Evolutionary conservation across 2,329 filamentous ascomycete species (phyloP), one percentile per base, ranked within the genome.

Genomic region (Xylaria sp.): DNA sequence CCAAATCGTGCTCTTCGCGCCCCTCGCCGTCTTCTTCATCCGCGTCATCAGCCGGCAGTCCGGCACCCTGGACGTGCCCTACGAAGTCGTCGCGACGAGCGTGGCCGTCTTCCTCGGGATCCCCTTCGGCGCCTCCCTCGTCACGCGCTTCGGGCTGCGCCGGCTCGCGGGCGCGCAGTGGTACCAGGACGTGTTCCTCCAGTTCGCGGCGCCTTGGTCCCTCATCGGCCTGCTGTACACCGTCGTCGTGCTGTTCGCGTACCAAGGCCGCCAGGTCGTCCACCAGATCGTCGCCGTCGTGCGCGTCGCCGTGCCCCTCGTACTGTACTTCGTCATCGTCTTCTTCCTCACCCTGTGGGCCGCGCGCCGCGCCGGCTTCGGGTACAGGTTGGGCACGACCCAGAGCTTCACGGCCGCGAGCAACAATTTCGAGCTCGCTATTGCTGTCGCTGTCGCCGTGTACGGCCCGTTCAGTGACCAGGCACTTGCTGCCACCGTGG

Each of bases 351-450:
- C 92, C 0, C 79, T 95, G 1, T 80, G 79, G 45, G 77, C 88
- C 1, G 84, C 87, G 2, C 81, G 83, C 51, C 83, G 81, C n/a
- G 77, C 89, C n/a, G 90, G 92, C 0, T 93, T 93, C 61, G 87
- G 86, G 0, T 96, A 96, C 73, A 83, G 83, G 37, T 74, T 93
- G 0, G 84, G 85, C 1, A 83, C 84, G 11, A 94, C 92, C 1
- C 92, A 96, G 77, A 93, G 91, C 72, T 95, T 96, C 71, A 96
- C 92, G 0, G 94, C 92, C 0, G 91, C 92, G 0, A 96, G 92
- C 74, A 97, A 97, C 73, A 96, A 97, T 74, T 97, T 97, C 71
- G 93, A 97, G 79, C 79, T 97, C 23, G 92, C 93, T 0, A 96
- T 97, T 77, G 92, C 92, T 0, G 92, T 97, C 0, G 91, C 91